Evolutionary conservation across 169 alveolate genomes (phyloP).

Genomic region (Plasmodium relictum): DNA sequence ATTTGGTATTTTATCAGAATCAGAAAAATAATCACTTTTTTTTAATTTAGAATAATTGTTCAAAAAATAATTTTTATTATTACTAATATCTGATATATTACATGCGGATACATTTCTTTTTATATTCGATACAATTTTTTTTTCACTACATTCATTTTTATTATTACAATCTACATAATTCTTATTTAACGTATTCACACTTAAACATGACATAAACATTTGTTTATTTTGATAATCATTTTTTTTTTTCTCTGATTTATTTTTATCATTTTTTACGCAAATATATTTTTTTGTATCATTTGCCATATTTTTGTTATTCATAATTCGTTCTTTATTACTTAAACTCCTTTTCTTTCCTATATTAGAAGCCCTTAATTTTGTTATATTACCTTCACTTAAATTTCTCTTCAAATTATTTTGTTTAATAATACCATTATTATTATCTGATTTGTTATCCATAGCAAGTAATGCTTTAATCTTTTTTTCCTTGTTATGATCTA

Average conservation of each 20-base stretch:
- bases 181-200: constrained; percentile 3
- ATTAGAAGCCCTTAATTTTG: neutral
- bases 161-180: neutral
- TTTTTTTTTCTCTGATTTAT: neutral
- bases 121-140: neutral
- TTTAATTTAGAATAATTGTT: neutral
- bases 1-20: constrained; percentile 7
- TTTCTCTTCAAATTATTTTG: neutral
- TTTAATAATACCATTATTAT: neutral
- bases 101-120: constrained; percentile 18
- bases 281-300: neutral
- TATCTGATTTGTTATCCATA: neutral
- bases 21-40: constrained; percentile 11
- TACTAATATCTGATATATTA: neutral
- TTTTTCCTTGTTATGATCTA: neutral
- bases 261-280: neutral
- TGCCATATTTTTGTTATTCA: neutral
- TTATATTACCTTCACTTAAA: neutral
- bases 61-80: neutral
- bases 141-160: neutral
- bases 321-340: neutral
- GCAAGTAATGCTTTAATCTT: neutral
- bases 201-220: constrained; percentile 15
- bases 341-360: neutral
- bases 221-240: neutral